These are phyloP conservation scores for Ophiobolus disseminans DNA, from an alignment of 2,329 filamentous ascomycete species.

Conservation along the genomic window DNA sequence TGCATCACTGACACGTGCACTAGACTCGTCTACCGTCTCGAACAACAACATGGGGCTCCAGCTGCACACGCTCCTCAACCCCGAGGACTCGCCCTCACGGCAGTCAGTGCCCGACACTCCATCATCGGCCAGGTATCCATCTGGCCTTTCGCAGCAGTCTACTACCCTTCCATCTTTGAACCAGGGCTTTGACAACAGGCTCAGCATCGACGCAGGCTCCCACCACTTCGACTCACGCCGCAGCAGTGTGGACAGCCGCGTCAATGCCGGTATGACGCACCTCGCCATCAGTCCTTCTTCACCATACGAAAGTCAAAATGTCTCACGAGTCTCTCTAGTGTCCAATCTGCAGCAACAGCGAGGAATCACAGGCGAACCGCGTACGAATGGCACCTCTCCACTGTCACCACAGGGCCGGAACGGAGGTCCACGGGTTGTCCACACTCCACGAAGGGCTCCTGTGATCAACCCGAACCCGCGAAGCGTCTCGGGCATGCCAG, in stretches of 20 bases:
- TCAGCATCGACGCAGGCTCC: constrained; percentile 58
- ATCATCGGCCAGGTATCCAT: constrained; percentile 46
- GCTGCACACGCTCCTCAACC: constrained; percentile 57
- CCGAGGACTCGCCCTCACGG: constrained; percentile 57
- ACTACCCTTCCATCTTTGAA: constrained; percentile 64
- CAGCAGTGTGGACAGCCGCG: constrained; percentile 80
- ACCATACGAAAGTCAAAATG: constrained; percentile 78
- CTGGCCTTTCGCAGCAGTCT: constrained; percentile 38
- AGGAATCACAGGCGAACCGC: constrained; percentile 48
- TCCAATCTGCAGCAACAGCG: constrained; percentile 71
- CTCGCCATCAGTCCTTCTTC: constrained; percentile 71
- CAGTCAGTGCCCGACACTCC: constrained; percentile 53
- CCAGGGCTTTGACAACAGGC: constrained; percentile 57
- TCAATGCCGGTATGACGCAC: constrained; percentile 74
- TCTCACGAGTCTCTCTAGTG: constrained; percentile 77
- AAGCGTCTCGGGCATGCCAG: constrained; percentile 69
- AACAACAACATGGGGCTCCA: constrained; percentile 57
- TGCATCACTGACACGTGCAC: constrained; percentile 16
- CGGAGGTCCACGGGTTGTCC: constrained; percentile 37
- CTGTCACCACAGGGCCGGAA: constrained; percentile 54
- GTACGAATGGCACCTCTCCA: constrained; percentile 54
- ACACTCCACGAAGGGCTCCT: constrained; percentile 67
- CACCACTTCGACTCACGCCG: constrained; percentile 68
- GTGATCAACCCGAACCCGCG: constrained; percentile 74
- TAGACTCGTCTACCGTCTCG: constrained; percentile 53